Base-by-base conservation (phyloP, 495 filamentous ascomycete genomes). In the Penicillium steckii region DNA sequence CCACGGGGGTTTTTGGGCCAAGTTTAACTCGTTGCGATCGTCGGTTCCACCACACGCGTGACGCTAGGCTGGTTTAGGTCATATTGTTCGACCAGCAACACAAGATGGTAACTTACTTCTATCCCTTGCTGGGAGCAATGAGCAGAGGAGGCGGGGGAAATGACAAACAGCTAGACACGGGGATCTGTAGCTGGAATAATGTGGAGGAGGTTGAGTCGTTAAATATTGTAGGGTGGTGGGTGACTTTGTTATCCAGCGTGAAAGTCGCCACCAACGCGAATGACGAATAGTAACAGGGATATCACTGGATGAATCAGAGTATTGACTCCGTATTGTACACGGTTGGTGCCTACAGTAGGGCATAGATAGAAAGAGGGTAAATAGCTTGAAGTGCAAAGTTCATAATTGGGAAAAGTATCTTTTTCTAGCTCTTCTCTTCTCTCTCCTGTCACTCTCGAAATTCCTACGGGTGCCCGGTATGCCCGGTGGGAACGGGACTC, bases 21-120 rank as follows among this genome's bases (percentile, higher is more conserved):
- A 4, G 41, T 62, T 63, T 57, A 63, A 45, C 52, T 52, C 49
- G 50, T 51, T 52, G 57, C n/a, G 57, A 61, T 55, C 55, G 47
- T 30, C 59, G 61, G 62, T 63, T 61, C 58, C 60, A 66, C 60
- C 45, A 57, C 60, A 66, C 62, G 62, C 62, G 62, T 60, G 60
- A 49, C 62, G 54, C 62, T 66, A 66, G 52, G n/a, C 62, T 66
- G 42, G 52, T 55, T 66, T 66, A 66, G 62, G 62, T 54, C 62
- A 66, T 66, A 66, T 66, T 66, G 60, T 66, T 61, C 50, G 32
- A n/a, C n/a, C 15, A 24, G 44, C 27, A 29, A 29, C 27, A 12
- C 12, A 5, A 6, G 5, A 6, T 29, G 27, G 12, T 23, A 40
- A 46, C 45, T 21, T 54, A 41, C 13, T 12, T 48, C 32, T 65